Percentiles rank a stretch among this genome's conserved stretches.
phyloP scores from a whole-genome alignment of 306 rosid genomes.

The Castanospermum australe region DNA sequence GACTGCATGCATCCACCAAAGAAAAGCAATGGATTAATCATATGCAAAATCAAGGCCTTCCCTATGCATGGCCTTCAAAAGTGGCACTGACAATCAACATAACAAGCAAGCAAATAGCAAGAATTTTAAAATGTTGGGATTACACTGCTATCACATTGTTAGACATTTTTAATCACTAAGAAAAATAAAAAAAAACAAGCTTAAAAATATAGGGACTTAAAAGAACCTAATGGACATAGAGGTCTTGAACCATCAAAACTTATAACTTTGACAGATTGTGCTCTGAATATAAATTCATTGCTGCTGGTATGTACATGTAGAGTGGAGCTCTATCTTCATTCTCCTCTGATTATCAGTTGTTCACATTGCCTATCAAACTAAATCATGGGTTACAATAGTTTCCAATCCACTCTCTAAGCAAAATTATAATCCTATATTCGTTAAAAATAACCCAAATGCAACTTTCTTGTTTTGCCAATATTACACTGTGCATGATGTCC shows the following conservation, averaged over 20 bases:
- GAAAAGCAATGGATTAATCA: too few species aligned
- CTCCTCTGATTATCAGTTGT: background rate
- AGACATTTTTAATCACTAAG: background rate
- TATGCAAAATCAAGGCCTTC: too few species aligned
- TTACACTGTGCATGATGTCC: background rate
- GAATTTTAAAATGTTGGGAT: background rate
- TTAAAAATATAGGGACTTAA: background rate
- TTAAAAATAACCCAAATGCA: background rate
- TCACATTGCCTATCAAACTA: background rate
- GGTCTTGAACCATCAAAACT: background rate
- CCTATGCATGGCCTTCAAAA: background rate
- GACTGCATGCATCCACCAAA: too few species aligned
- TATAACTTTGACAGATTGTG: background rate
- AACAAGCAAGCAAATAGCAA: background rate
- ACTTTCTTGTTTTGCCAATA: background rate
- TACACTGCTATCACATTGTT: too few species aligned
- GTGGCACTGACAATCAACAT: background rate
- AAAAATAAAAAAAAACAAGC: background rate
- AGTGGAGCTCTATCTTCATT: background rate
- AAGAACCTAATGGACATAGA: background rate
- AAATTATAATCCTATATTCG: background rate
- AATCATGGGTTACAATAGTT: background rate
- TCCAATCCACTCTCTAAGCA: background rate
- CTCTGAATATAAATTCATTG: background rate
- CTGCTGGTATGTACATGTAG: background rate